These are phyloP conservation scores for Chamaenerion angustifolium DNA, from an alignment of 345 rosid genomes.

Conservation along the genomic window DNA sequence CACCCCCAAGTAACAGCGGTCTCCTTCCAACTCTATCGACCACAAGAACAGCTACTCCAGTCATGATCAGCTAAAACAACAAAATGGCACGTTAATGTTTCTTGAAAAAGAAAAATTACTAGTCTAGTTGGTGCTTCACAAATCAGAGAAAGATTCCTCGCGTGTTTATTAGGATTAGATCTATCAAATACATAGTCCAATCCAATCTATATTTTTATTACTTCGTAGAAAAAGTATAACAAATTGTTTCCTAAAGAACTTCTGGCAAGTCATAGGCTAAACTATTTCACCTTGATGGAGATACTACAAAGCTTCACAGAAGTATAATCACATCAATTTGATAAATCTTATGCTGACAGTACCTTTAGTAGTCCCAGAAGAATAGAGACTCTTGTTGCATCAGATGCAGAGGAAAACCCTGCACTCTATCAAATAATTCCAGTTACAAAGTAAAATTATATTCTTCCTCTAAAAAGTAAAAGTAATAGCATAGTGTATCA, in stretches of 20 bases:
- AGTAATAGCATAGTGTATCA: not conserved
- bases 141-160: too few species aligned
- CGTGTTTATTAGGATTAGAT: too few species aligned
- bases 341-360: constrained; percentile 1
- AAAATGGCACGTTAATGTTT: constrained; percentile 7
- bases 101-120: not conserved
- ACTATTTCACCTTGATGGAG: too few species aligned
- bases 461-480: not conserved
- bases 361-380: constrained; percentile 85
- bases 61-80: constrained; percentile 66
- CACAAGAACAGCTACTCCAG: constrained; percentile 70
- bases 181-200: too few species aligned
- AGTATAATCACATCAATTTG: not conserved
- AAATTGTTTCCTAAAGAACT: too few species aligned
- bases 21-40: constrained; percentile 93
- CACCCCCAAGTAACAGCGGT: constrained; percentile 79
- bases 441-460: constrained; percentile 2
- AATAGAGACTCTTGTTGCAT: constrained; percentile 94
- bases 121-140: not conserved
- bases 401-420: constrained; percentile 88
- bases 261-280: too few species aligned
- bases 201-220: too few species aligned
- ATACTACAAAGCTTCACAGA: not conserved
- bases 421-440: constrained; percentile 48
- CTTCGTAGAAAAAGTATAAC: too few species aligned